Percentiles rank a stretch among this genome's conserved stretches.
Evolutionary conservation across 2,329 filamentous ascomycete genomes (phyloP).

Genomic region (Trichoderma guizhouense): DNA sequence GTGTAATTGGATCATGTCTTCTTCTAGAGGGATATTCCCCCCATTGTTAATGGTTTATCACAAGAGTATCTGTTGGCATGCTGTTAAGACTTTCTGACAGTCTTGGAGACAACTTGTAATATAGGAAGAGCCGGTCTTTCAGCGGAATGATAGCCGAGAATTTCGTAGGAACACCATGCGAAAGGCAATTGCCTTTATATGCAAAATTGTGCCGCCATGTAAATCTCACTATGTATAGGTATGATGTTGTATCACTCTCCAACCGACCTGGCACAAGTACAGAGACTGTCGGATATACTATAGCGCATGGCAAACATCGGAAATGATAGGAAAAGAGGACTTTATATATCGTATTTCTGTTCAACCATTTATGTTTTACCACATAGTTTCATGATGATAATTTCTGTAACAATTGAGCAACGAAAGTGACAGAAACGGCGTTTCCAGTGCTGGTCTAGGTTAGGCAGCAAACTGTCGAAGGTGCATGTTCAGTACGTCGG

Average conservation of each 20-base stretch:
- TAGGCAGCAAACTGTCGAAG: background rate
- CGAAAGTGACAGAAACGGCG: no score
- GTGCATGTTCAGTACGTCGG: background rate
- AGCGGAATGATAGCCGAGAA: background rate
- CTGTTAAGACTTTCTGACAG: no score
- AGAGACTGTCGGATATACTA: background rate
- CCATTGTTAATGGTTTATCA: no score
- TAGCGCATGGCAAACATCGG: background rate
- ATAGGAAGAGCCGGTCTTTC: background rate
- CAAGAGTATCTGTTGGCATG: no score
- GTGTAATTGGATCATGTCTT: background rate
- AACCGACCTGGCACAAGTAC: rapidly evolving
- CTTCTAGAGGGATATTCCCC: background rate
- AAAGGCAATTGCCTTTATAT: background rate
- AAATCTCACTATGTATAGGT: no score
- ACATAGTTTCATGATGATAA: background rate
- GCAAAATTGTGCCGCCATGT: no score
- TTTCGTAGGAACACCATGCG: background rate
- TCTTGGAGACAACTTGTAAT: background rate
- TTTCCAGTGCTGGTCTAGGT: background rate
- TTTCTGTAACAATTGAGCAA: background rate
- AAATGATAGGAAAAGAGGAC: background rate
- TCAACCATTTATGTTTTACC: no score
- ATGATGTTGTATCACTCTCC: background rate
- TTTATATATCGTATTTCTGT: background rate